Conservation (phyloP, 768 basidiomycete genomes). For the Trametes cingulata region DNA sequence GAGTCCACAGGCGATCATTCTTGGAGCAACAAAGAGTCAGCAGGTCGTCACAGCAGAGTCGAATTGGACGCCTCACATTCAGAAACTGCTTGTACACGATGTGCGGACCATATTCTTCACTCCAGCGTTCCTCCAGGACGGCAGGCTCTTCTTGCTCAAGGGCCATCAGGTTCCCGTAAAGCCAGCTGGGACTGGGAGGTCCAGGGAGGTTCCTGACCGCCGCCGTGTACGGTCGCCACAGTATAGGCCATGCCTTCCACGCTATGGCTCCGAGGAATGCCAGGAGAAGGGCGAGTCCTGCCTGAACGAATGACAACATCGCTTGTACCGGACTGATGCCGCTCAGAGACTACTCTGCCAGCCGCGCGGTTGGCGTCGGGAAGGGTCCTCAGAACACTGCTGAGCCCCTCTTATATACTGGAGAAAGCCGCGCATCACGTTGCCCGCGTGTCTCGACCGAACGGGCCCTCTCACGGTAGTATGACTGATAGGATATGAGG, state of each 20-base stretch:
- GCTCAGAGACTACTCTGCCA: too few species aligned
- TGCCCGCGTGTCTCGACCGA: too few species aligned
- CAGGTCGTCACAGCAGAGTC: background rate
- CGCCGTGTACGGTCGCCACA: slow-evolving; percentile 27
- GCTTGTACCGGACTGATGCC: too few species aligned
- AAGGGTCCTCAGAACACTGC: too few species aligned
- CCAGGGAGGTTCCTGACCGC: slow-evolving; percentile 51
- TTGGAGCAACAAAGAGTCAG: too few species aligned
- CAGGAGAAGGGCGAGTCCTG: too few species aligned
- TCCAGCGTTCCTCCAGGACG: slow-evolving; percentile 42
- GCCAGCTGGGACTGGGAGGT: slow-evolving; percentile 43
- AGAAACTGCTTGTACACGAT: slow-evolving; percentile 47
- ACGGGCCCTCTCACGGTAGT: too few species aligned
- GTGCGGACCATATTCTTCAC: slow-evolving; percentile 47
- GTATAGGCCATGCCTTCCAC: background rate
- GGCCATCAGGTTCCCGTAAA: slow-evolving; percentile 52
- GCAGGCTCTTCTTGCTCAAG: slow-evolving; percentile 42
- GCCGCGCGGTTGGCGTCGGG: too few species aligned
- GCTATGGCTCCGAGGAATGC: background rate
- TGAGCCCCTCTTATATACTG: too few species aligned
- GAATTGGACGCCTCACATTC: slow-evolving; percentile 36
- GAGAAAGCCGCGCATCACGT: too few species aligned
- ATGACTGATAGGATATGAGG: too few species aligned
- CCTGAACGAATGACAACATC: too few species aligned
- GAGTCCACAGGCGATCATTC: slow-evolving; percentile 16